A percentile compares a stretch with the other conserved stretches of the same genome.
Evolutionary conservation across 139 green algal genomes (phyloP).

Genomic region (Zygnema cylindricum): DNA sequence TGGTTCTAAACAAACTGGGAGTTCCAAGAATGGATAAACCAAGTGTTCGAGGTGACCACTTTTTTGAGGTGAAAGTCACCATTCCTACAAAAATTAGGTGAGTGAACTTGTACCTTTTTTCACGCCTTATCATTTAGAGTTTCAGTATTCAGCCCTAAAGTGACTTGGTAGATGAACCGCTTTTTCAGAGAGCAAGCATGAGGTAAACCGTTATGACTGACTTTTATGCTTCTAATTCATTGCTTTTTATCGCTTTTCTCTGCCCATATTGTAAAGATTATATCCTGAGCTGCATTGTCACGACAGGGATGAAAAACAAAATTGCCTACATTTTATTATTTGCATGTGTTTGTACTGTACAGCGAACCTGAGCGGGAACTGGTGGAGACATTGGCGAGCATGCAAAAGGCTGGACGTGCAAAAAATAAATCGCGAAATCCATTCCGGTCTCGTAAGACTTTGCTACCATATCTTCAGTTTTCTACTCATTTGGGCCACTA

Average conservation of each 20-base stretch:
- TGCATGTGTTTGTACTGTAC: background rate
- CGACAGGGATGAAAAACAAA: background rate
- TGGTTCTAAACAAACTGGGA: conserved; percentile 96
- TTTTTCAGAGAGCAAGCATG: too few species aligned
- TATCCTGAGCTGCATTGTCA: too few species aligned
- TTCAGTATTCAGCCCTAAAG: too few species aligned
- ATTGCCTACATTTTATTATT: conserved; percentile 1
- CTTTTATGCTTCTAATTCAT: too few species aligned
- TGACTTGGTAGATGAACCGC: too few species aligned
- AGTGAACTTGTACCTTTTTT: conserved; percentile 18
- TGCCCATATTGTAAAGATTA: conserved; percentile 9
- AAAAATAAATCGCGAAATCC: background rate
- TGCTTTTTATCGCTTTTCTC: too few species aligned
- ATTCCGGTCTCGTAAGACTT: background rate
- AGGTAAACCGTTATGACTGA: too few species aligned
- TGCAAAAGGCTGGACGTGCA: conserved; percentile 29
- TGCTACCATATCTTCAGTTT: background rate
- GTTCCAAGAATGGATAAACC: conserved; percentile 84
- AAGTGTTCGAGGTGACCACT: conserved; percentile 51
- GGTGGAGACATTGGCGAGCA: conserved; percentile 18
- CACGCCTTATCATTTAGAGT: too few species aligned
- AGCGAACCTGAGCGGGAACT: conserved; percentile 24
- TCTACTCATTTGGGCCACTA: background rate
- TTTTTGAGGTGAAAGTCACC: conserved; percentile 51
- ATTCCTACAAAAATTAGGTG: conserved; percentile 53